A percentile compares a stretch with the other conserved stretches of the same genome.
Evolutionary conservation across 2,329 filamentous ascomycete species (phyloP).

Genomic region (Coniochaeta sp.): DNA sequence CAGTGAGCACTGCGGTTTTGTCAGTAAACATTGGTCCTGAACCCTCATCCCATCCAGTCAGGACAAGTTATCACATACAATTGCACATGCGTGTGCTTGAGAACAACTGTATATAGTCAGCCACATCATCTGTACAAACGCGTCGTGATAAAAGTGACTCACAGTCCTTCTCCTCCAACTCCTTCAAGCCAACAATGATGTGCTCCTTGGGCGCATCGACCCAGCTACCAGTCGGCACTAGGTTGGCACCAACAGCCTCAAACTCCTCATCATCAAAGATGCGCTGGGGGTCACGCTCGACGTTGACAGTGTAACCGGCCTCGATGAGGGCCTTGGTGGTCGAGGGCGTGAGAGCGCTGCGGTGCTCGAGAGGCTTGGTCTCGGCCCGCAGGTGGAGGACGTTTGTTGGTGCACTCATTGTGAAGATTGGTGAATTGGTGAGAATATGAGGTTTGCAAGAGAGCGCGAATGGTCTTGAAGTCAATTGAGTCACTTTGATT

Average conservation of each 20-base stretch:
- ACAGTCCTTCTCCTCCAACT: slow-evolving; percentile 64
- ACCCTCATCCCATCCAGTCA: background rate
- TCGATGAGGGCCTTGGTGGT: slow-evolving; percentile 42
- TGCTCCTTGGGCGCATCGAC: slow-evolving; percentile 57
- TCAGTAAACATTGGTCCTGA: background rate
- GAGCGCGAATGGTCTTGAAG: background rate
- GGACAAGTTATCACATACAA: slow-evolving; percentile 29
- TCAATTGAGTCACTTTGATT: background rate
- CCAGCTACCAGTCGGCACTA: slow-evolving; percentile 63
- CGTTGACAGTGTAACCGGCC: slow-evolving; percentile 60
- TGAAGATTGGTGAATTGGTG: slow-evolving; percentile 3
- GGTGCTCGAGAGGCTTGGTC: slow-evolving; percentile 50
- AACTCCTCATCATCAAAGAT: slow-evolving; percentile 59
- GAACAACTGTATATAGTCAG: slow-evolving; percentile 35
- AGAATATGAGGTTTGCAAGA: background rate
- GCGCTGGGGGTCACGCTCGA: slow-evolving; percentile 60
- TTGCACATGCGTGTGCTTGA: slow-evolving; percentile 65
- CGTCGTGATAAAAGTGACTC: slow-evolving; percentile 18
- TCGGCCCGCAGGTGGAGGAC: slow-evolving; percentile 49
- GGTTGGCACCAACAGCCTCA: slow-evolving; percentile 51
- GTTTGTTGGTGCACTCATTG: slow-evolving; percentile 21
- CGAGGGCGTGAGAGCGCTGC: slow-evolving; percentile 12
- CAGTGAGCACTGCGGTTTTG: slow-evolving; percentile 44
- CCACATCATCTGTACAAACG: background rate
- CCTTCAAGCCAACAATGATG: slow-evolving; percentile 71